These are phyloP conservation scores for Chaetoceros tenuissimus DNA, from an alignment of 108 stramenopile species.

Conservation along the genomic window DNA sequence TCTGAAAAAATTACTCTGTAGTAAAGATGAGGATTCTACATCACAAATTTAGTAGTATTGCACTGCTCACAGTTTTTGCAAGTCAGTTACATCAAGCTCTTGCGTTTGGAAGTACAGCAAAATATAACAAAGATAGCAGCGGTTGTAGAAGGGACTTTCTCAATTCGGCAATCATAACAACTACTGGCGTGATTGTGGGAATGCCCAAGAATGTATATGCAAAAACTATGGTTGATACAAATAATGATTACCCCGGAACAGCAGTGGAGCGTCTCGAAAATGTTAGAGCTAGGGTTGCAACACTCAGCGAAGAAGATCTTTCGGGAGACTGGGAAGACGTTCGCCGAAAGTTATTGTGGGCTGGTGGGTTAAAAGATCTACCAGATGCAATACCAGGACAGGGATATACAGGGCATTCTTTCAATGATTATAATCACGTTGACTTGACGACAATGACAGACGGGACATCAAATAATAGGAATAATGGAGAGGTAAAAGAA, in stretches of 20 bases:
- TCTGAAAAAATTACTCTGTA: too few species aligned
- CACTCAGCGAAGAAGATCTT: constrained; percentile 35
- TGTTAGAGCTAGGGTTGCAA: constrained; percentile 52
- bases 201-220: neutral
- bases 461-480: constrained; percentile 53
- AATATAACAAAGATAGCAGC: too few species aligned
- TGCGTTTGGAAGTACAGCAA: too few species aligned
- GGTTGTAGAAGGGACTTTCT: too few species aligned
- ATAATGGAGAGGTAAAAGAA: constrained; percentile 66
- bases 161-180: too few species aligned
- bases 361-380: constrained; percentile 78
- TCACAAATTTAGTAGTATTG: too few species aligned
- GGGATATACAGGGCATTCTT: constrained; percentile 88
- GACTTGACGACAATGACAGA: constrained; percentile 85
- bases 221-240: constrained; percentile 15
- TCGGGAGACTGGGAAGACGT: constrained; percentile 67
- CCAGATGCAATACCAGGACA: constrained; percentile 60
- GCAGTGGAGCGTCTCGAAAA: constrained; percentile 55
- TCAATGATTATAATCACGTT: constrained; percentile 89
- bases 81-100: too few species aligned
- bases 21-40: too few species aligned
- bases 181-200: too few species aligned
- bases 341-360: constrained; percentile 79
- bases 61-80: too few species aligned
- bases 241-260: constrained; percentile 73